Evolutionary conservation across 1,284 basidiomycete genomes (phyloP), one percentile per base, ranked within the genome.

Genomic region (Ceratobasidium sp.): DNA sequence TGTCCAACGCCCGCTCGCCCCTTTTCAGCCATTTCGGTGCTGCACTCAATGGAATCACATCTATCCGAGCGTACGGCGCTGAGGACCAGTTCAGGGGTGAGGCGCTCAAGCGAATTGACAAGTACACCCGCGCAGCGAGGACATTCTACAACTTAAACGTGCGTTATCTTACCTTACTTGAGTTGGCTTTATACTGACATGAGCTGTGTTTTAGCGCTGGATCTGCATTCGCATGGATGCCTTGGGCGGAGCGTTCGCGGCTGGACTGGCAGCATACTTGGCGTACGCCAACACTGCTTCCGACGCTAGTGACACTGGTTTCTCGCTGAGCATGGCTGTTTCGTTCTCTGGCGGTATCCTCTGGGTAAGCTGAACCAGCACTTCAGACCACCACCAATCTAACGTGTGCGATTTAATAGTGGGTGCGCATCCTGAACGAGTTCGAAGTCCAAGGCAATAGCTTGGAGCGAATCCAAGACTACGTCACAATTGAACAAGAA

Each of bases 1-100:
- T 89, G 88, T 88, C 86, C 47, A 91, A 91, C 79, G 86, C 88
- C 8, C 86, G 85, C 74, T 84, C 88, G 3, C 91, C 91, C 0
- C 86, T 92, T 5, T 84, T 91, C 73, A 72, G 59, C n/a, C 35
- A 80, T 91, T 80, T 70, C 62, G 80, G 63, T 16, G 75, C 67
- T 52, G 62, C 75, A n/a, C 64, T 75, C 26, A 18, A 44, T 35
- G 73, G 73, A 5, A 49, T 75, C 62, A 82, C 82, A 7, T 83
- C 82, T 5, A 83, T 84, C 47, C 64, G 77, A 23, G 77, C 77
- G 9, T 78, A 76, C 43, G 74, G 75, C 9, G 77, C 75, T 0
- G 69, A 78, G 49, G 73, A 70, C 1, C 55, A 61, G 18, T 78
- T 78, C 74, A 75, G 67, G 64, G 23, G 43, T 18, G 75, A 78